phyloP scores from a whole-genome alignment of 2,329 filamentous ascomycete species.

The Penicillium sp. region DNA sequence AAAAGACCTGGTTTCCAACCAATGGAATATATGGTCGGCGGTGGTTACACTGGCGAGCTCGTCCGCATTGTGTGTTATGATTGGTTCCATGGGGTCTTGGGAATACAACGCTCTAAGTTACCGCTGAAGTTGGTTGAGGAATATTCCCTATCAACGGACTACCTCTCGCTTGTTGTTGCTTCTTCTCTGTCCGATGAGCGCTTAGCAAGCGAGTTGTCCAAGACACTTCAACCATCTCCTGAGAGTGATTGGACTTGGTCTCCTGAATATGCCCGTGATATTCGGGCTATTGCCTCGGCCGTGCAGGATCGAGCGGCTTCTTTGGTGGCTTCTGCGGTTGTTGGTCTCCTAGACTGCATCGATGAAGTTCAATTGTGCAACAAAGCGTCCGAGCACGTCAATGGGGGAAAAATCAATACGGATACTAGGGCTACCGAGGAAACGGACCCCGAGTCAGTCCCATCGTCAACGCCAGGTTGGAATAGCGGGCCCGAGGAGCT shows the following conservation, averaged over 20 bases:
- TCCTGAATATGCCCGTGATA: slow-evolving; percentile 52
- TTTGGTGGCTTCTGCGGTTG: slow-evolving; percentile 65
- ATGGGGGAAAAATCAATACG: background rate
- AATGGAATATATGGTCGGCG: slow-evolving; percentile 75
- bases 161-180: slow-evolving; percentile 65
- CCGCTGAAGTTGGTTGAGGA: slow-evolving; percentile 52
- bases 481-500: slow-evolving; percentile 52
- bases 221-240: slow-evolving; percentile 49
- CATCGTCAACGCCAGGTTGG: slow-evolving; percentile 24
- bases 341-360: slow-evolving; percentile 65
- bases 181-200: slow-evolving; percentile 45
- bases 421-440: slow-evolving; percentile 7
- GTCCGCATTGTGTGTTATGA: slow-evolving; percentile 65
- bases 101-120: slow-evolving; percentile 42
- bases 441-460: background rate
- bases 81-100: slow-evolving; percentile 50
- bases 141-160: slow-evolving; percentile 65
- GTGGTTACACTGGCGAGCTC: slow-evolving; percentile 69
- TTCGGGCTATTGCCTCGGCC: slow-evolving; percentile 63
- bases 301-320: slow-evolving; percentile 68
- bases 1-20: slow-evolving; percentile 71
- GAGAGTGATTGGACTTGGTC: slow-evolving; percentile 58
- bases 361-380: slow-evolving; percentile 55
- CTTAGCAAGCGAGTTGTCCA: slow-evolving; percentile 42
- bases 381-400: slow-evolving; percentile 4